A percentile compares a stretch with the other conserved stretches of the same genome.
Conservation (phyloP, 768 basidiomycete species). For the Boletales sp. region DNA sequence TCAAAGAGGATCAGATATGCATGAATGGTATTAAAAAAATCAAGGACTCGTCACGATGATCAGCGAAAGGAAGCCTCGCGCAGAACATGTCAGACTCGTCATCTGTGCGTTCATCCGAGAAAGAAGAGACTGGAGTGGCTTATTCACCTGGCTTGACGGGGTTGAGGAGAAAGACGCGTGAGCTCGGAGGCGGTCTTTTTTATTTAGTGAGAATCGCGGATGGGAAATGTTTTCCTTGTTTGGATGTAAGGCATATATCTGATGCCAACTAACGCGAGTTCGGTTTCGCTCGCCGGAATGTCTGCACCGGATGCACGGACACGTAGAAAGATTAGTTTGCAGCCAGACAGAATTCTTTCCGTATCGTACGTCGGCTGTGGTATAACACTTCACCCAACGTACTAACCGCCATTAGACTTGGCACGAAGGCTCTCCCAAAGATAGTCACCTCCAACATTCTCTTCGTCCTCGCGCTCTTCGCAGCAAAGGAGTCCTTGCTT, state of each 20-base stretch:
- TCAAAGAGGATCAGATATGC: conserved; percentile 65
- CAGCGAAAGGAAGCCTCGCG: conserved; percentile 58
- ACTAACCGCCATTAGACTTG: conserved; percentile 40
- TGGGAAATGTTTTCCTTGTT: conserved; percentile 22
- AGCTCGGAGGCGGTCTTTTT: conserved; percentile 15
- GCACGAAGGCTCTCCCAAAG: conserved; percentile 49
- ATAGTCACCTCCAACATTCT: conserved; percentile 60
- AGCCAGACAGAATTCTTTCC: conserved; percentile 50
- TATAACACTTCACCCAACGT: neutral
- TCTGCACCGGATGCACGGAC: conserved; percentile 65
- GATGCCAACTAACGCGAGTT: neutral
- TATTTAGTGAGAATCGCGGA: neutral
- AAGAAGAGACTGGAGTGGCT: conserved; percentile 4
- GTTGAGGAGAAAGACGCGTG: conserved; percentile 3
- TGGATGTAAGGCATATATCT: neutral
- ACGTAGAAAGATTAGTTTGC: conserved; percentile 60
- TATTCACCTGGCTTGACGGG: conserved; percentile 17
- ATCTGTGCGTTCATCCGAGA: conserved; percentile 51
- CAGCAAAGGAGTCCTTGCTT: conserved; percentile 65
- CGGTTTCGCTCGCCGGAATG: conserved; percentile 35
- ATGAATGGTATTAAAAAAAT: conserved; percentile 85
- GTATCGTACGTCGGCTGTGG: conserved; percentile 42
- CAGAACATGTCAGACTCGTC: conserved; percentile 76
- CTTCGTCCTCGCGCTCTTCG: conserved; percentile 59
- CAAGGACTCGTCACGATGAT: conserved; percentile 59